These are phyloP conservation scores for Didymosphaeria variabile DNA, from an alignment of 2,329 filamentous ascomycete species.

Conservation along the genomic window DNA sequence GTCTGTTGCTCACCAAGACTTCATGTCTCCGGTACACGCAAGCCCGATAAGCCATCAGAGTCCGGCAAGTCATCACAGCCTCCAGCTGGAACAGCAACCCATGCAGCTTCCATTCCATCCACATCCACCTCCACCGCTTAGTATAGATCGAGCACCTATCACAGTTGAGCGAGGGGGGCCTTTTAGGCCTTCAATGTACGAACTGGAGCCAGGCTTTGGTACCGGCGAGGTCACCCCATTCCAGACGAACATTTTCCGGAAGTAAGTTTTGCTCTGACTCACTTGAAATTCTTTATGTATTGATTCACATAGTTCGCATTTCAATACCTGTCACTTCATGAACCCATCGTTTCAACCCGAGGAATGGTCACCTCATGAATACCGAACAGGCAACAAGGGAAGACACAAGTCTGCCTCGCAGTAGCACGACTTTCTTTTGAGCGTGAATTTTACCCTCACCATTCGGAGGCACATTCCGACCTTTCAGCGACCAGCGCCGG, in stretches of 20 bases:
- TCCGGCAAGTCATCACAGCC: constrained; percentile 35
- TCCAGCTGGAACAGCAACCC: constrained; percentile 45
- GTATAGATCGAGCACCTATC: constrained; percentile 41
- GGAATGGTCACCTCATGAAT: constrained; percentile 61
- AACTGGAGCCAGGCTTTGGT: constrained; percentile 54
- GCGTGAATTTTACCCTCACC: constrained; percentile 29
- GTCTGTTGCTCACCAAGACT: constrained; percentile 44
- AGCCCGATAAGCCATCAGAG: constrained; percentile 31
- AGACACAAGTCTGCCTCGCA: constrained; percentile 50
- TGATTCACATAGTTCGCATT: constrained; percentile 55
- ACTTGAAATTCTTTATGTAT: constrained; percentile 3
- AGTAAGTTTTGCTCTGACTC: constrained; percentile 44
- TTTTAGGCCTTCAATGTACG: constrained; percentile 58
- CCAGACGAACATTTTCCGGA: constrained; percentile 60
- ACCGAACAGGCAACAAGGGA: constrained; percentile 49
- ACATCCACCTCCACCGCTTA: constrained; percentile 34
- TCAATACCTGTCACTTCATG: constrained; percentile 61
- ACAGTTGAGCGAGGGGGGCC: constrained; percentile 49
- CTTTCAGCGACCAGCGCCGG: constrained; percentile 50
- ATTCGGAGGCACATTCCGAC: constrained; percentile 39
- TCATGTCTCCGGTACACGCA: constrained; percentile 39
- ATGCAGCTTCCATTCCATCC: constrained; percentile 45
- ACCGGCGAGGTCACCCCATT: constrained; percentile 52
- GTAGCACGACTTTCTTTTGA: constrained; percentile 29
- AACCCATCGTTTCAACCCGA: constrained; percentile 64